Conservation (phyloP, 345 rosid genomes). For the Populus deltoides region DNA sequence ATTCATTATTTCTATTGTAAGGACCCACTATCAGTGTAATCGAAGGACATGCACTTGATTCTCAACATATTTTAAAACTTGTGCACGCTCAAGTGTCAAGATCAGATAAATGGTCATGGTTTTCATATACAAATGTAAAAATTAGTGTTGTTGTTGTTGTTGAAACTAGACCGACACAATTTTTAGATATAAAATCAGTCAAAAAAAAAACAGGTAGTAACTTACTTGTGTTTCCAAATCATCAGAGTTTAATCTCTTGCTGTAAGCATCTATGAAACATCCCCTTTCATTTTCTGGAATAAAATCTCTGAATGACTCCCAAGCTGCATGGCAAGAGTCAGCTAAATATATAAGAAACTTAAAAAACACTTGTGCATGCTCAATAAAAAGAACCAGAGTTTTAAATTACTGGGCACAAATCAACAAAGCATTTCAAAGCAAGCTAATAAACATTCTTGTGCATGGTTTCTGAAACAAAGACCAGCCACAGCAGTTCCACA, state of each 20-base stretch:
- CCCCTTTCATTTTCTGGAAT: slow-evolving; percentile 84
- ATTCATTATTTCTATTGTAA: background rate
- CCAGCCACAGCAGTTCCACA: background rate
- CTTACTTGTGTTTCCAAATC: slow-evolving; percentile 84
- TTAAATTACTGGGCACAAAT: background rate
- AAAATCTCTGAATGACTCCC: slow-evolving; percentile 93
- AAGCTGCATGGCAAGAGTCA: slow-evolving; percentile 45
- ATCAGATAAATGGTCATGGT: background rate
- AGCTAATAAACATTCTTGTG: background rate
- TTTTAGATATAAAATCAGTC: background rate
- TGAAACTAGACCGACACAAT: background rate
- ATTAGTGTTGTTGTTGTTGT: no score
- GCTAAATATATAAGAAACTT: background rate
- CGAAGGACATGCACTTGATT: background rate
- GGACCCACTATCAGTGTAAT: background rate
- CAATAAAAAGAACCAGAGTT: slow-evolving; percentile 1
- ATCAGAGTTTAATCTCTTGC: slow-evolving; percentile 68
- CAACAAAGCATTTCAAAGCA: background rate
- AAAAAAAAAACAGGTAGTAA: background rate
- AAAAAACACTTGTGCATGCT: background rate
- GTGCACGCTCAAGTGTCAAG: background rate
- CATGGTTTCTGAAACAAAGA: background rate
- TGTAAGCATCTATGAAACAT: slow-evolving; percentile 66
- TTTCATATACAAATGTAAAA: no score
- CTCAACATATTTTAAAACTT: background rate